These are phyloP conservation scores for Sphaerulina vaccinii DNA, from an alignment of 2,329 filamentous ascomycete genomes.

Conservation along the genomic window DNA sequence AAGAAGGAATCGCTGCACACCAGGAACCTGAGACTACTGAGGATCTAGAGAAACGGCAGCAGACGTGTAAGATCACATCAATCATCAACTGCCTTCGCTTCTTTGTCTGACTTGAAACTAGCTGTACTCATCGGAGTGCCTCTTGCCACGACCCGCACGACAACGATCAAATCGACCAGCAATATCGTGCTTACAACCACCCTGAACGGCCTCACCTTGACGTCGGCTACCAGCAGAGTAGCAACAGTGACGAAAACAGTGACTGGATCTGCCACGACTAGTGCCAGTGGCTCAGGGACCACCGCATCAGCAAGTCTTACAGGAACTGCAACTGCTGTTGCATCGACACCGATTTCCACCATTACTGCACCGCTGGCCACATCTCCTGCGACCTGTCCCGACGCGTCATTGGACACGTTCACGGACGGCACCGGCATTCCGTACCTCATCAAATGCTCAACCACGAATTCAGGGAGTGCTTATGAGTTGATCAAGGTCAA, in stretches of 20 bases:
- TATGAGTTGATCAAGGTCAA: slow-evolving; percentile 25
- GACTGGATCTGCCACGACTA: slow-evolving; percentile 7
- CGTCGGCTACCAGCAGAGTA: background rate
- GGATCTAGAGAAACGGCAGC: slow-evolving; percentile 5
- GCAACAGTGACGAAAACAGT: slow-evolving; percentile 10
- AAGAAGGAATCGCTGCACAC: too few species aligned
- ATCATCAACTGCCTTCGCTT: background rate
- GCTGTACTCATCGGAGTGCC: slow-evolving; percentile 1
- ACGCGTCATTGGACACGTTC: slow-evolving; percentile 21
- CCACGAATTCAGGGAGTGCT: slow-evolving; percentile 28
- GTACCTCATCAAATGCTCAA: slow-evolving; percentile 33
- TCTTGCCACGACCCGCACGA: slow-evolving; percentile 1
- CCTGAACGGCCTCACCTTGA: background rate
- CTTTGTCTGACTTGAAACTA: background rate
- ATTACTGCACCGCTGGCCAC: slow-evolving; percentile 14
- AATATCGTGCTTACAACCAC: slow-evolving; percentile 6
- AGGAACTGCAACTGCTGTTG: background rate
- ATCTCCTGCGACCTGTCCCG: slow-evolving; percentile 28
- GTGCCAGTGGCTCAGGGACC: background rate
- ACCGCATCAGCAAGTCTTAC: slow-evolving; percentile 11
- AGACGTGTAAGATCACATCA: background rate
- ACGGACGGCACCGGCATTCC: slow-evolving; percentile 28
- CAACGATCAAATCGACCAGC: slow-evolving; percentile 5
- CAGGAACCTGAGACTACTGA: background rate
- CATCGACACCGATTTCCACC: slow-evolving; percentile 10